Base-by-base conservation (phyloP, 2,329 filamentous ascomycete genomes). In the Grosmannia serpens region DNA sequence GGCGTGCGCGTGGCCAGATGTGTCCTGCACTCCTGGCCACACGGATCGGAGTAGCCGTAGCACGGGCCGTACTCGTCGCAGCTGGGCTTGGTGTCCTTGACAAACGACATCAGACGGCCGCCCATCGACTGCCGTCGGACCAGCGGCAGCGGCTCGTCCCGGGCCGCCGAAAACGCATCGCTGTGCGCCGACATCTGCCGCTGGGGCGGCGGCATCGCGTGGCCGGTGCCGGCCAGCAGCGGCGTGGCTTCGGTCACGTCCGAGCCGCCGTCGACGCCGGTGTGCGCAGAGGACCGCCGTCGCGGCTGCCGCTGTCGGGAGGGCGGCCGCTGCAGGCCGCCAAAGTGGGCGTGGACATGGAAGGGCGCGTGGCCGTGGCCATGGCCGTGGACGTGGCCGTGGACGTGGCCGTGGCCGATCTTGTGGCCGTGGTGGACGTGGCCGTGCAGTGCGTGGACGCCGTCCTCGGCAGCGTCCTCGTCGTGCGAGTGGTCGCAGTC, bases 401-500 rank as follows among this genome's bases (percentile, higher is more conserved):
- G 38, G 4, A 26, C 27, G 26, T 52, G 44, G 38, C 17, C 2
- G n/a, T 61, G 62, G 50, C 9, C 44, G 6, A 29, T 26, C 6
- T 31, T 31, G 44, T 55, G 50, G 4, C 3, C 1, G n/a, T 59
- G 46, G 9, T 35, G 10, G 3, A 22, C 4, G 9, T 54, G 41
- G 7, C n/a, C 7, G 27, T 44, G 38, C 67, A 66, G 2, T 17
- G 22, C 64, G 53, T 62, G 69, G 65, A 58, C 69, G 63, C 63
- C 70, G 63, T 63, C 67, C 17, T 69, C 69, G 29, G 62, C 62
- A 5, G 66, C 67, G 61, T 77, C 73, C 24, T 84, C 84, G 15
- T 82, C 77, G 66, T 91, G 87, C 51, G 78, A 81, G 66, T 91
- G 87, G 62, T 89, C 87, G 70, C 89, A 94, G 67, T 89, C 87